phyloP scores from a whole-genome alignment of 2,329 filamentous ascomycete genomes.

The Cladophialophora bantiana region DNA sequence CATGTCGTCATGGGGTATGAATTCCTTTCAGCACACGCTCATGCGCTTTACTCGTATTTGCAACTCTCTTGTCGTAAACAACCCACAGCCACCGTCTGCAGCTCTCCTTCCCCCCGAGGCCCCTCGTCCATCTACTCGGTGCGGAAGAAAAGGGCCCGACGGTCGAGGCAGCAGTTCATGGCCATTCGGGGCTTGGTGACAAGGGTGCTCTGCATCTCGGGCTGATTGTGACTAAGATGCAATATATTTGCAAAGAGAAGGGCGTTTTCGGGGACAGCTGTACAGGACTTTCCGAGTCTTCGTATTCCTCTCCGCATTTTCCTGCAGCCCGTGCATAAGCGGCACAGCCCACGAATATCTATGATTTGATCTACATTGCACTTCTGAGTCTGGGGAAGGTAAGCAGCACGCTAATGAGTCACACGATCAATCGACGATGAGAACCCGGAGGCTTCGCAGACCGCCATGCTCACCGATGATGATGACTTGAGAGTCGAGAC shows the following conservation, averaged over 20 bases:
- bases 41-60: not conserved
- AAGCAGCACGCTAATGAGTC: constrained; percentile 15
- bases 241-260: no score
- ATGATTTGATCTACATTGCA: constrained; percentile 26
- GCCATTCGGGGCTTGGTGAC: not conserved
- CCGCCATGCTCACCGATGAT: constrained; percentile 20
- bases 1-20: not conserved
- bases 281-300: constrained; percentile 17
- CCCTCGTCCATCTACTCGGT: not conserved
- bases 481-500: not conserved
- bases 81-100: not conserved
- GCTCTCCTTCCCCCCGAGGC: not conserved
- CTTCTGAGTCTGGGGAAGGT: constrained; percentile 31
- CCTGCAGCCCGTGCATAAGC: constrained; percentile 22
- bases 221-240: not conserved
- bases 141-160: not conserved
- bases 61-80: not conserved
- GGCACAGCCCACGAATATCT: constrained; percentile 22
- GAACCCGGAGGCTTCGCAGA: constrained; percentile 22
- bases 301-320: constrained; percentile 15
- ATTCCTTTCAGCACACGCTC: not conserved
- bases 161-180: not conserved
- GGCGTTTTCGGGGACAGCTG: not conserved
- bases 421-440: constrained; percentile 26
- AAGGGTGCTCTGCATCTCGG: not conserved